phyloP scores from a whole-genome alignment of 768 basidiomycete species.

The Trametes cinnabarina region DNA sequence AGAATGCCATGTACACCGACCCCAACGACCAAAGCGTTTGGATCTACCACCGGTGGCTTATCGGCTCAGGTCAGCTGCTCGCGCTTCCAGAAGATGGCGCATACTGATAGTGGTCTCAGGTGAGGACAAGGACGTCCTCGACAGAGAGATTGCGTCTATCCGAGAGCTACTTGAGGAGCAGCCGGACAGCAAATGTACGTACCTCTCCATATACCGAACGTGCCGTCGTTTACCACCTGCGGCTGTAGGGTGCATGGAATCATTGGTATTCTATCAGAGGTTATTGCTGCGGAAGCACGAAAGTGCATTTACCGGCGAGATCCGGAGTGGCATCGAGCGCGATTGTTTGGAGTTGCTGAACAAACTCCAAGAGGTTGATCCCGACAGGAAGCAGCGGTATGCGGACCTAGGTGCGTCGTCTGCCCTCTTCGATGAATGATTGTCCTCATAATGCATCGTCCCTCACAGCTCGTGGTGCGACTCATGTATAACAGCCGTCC shows the following conservation, averaged over 20 bases:
- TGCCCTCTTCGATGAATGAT: no score
- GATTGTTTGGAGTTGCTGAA: slow-evolving; percentile 52
- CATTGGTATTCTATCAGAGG: slow-evolving; percentile 78
- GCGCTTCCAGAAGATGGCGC: neutral
- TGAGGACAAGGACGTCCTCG: slow-evolving; percentile 53
- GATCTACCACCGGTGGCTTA: slow-evolving; percentile 98
- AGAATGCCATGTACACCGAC: slow-evolving; percentile 95
- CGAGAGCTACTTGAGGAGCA: slow-evolving; percentile 84
- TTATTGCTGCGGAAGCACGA: slow-evolving; percentile 56
- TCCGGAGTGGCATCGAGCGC: slow-evolving; percentile 30
- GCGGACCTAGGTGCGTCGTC: slow-evolving; percentile 52
- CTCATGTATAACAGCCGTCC: no score
- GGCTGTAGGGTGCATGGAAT: slow-evolving; percentile 87
- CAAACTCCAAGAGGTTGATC: slow-evolving; percentile 65
- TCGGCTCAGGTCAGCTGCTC: slow-evolving; percentile 62
- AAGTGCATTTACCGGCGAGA: slow-evolving; percentile 32
- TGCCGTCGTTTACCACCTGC: neutral
- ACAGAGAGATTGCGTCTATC: slow-evolving; percentile 75
- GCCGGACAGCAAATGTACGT: slow-evolving; percentile 88
- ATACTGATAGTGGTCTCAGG: slow-evolving; percentile 39
- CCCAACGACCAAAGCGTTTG: slow-evolving; percentile 96
- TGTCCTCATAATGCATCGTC: no score
- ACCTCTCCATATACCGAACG: neutral
- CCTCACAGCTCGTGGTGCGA: neutral
- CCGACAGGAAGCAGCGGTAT: slow-evolving; percentile 65